Conservation (phyloP, 352 stramenopile species). For the Phytophthora ohioensis region DNA sequence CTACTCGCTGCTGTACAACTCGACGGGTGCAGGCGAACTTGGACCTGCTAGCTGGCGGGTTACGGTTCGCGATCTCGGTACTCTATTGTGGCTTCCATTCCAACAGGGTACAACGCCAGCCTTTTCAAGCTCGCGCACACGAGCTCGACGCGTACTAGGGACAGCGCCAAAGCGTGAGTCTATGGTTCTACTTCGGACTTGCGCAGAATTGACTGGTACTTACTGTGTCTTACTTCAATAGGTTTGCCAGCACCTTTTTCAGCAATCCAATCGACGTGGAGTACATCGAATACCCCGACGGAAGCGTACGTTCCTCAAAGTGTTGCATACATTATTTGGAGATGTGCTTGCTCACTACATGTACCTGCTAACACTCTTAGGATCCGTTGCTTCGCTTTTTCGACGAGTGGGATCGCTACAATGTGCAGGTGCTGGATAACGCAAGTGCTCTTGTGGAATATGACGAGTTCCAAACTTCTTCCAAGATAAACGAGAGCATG, state of each 20-base stretch:
- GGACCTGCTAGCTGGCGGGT: conserved; percentile 41
- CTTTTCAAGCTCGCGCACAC: conserved; percentile 68
- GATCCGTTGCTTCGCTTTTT: conserved; percentile 76
- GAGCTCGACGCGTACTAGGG: conserved; percentile 52
- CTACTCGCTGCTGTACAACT: conserved; percentile 74
- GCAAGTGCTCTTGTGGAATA: conserved; percentile 46
- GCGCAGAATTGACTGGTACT: background rate
- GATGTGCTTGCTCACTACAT: background rate
- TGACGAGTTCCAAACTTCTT: conserved; percentile 44
- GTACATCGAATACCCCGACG: conserved; percentile 57
- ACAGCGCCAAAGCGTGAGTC: conserved; percentile 59
- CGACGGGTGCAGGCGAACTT: conserved; percentile 48
- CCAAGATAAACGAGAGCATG: conserved; percentile 45
- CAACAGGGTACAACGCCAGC: conserved; percentile 41
- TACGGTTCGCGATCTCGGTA: conserved; percentile 48
- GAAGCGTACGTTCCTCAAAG: conserved; percentile 33
- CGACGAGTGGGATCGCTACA: conserved; percentile 69
- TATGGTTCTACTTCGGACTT: background rate
- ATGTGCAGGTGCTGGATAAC: conserved; percentile 59
- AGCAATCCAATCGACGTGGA: conserved; percentile 60
- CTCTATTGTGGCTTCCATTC: conserved; percentile 17
- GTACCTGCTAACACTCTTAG: conserved; percentile 18
- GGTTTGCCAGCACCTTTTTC: conserved; percentile 72
- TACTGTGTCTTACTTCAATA: conserved; percentile 14
- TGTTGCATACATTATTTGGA: background rate